Conservation (phyloP, 1,284 basidiomycete species). For the Vanrija pseudolonga region DNA sequence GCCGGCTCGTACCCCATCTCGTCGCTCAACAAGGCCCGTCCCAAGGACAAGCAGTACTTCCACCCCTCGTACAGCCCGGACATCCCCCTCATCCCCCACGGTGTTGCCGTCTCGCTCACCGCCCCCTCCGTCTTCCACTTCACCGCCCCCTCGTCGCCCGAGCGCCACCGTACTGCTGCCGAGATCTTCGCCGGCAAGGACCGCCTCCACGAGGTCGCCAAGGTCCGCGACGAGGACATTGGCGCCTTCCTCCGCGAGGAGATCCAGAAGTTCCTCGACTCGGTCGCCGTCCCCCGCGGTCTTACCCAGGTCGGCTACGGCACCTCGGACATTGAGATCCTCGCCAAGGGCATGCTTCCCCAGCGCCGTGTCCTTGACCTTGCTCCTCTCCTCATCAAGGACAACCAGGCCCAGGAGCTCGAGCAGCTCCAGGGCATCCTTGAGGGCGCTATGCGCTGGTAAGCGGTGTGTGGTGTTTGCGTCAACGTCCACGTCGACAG, state of each 20-base stretch:
- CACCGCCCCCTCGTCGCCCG: slow-evolving; percentile 84
- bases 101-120: slow-evolving; percentile 79
- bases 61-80: slow-evolving; percentile 76
- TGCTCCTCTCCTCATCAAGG: slow-evolving; percentile 52
- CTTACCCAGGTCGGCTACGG: slow-evolving; percentile 79
- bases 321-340: slow-evolving; percentile 35
- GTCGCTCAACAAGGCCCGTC: slow-evolving; percentile 88
- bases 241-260: slow-evolving; percentile 80
- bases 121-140: slow-evolving; percentile 90
- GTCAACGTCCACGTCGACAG: no score
- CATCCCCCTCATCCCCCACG: slow-evolving; percentile 88
- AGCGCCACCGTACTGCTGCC: slow-evolving; percentile 83
- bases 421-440: slow-evolving; percentile 74
- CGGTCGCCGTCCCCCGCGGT: slow-evolving; percentile 79
- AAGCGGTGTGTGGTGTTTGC: slow-evolving; percentile 4
- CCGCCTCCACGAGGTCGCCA: slow-evolving; percentile 63
- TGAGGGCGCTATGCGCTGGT: slow-evolving; percentile 42
- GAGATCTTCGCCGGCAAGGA: slow-evolving; percentile 73
- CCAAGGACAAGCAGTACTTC: slow-evolving; percentile 68
- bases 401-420: slow-evolving; percentile 71
- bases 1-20: slow-evolving; percentile 60
- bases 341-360: slow-evolving; percentile 46
- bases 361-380: slow-evolving; percentile 46
- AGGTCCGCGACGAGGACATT: slow-evolving; percentile 75
- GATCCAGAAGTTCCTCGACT: slow-evolving; percentile 85